Percentiles rank a stretch among this genome's conserved stretches.
These are phyloP conservation scores for Aureobasidium sp. DNA, from an alignment of 2,329 filamentous ascomycete species.

Conservation along the genomic window DNA sequence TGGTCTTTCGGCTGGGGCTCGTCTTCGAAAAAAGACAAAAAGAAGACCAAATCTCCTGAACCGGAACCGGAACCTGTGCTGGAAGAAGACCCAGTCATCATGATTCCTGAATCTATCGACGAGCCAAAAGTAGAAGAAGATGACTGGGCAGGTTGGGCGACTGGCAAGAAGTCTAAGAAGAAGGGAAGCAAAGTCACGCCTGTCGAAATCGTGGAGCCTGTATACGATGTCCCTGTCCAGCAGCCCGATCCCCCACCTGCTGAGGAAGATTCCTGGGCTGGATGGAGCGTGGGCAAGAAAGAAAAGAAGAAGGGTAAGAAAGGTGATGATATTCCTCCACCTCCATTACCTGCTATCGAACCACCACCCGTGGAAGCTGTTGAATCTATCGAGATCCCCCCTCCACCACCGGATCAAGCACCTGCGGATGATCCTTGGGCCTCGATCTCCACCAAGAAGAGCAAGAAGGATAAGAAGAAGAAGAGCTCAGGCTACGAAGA, in stretches of 20 bases:
- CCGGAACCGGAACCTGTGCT: conserved; percentile 17
- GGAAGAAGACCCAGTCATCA: conserved; percentile 20
- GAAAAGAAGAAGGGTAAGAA: conserved; percentile 49
- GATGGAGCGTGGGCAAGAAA: conserved; percentile 39
- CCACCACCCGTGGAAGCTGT: conserved; percentile 19
- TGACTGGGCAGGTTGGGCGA: conserved; percentile 40
- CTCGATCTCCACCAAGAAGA: conserved; percentile 33
- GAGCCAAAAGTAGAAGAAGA: conserved; percentile 42
- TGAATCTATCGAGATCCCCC: conserved; percentile 23
- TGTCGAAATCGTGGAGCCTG: conserved; percentile 31
- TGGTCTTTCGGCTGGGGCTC: conserved; percentile 50
- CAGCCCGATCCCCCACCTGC: conserved; percentile 19
- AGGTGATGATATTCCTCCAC: conserved; percentile 36
- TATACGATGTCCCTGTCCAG: conserved; percentile 6
- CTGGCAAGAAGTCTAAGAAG: conserved; percentile 44
- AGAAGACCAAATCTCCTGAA: conserved; percentile 25
- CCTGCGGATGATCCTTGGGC: conserved; percentile 20
- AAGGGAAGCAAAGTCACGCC: conserved; percentile 45
- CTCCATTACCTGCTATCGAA: conserved; percentile 41
- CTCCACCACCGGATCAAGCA: background rate
- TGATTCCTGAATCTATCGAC: conserved; percentile 40
- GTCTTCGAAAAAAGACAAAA: conserved; percentile 46
- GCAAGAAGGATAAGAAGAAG: conserved; percentile 44
- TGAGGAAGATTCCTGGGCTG: conserved; percentile 25
- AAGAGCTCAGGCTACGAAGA: conserved; percentile 36